Base-by-base conservation (phyloP, 179 eudicot genomes). In the Carnegiea gigantea region DNA sequence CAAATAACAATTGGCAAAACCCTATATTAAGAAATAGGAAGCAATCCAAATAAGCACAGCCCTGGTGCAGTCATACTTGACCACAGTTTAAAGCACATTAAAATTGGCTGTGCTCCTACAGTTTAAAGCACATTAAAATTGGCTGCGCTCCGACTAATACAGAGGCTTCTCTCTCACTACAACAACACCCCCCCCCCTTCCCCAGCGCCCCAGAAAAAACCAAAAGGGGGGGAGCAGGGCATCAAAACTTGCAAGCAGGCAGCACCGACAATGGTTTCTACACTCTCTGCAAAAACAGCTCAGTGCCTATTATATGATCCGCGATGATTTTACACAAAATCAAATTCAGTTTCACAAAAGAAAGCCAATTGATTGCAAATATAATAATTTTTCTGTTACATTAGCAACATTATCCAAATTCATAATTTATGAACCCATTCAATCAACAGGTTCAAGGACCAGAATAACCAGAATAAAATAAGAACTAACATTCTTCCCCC, bases 11-110 rank as follows among this genome's bases (percentile, higher is more conserved):
- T 18, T 48, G 77, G 20, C 59, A n/a, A 46, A 48, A 26, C 36
- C 59, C 53, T 24, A 74, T 44, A 74, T 23, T n/a, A 5, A 73
- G 53, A 73, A 73, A 72, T n/a, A 65, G 70, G 70, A 68, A 67
- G 38, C 71, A 67, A 28, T 26, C 71, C 33, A 28, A 67, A 7
- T 15, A 57, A 49, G 71, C 24, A 28, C 71, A 26, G 26, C 38
- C 17, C 6, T 67, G 71, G 38, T 67, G 71, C 2, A 67, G n/a
- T 67, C 71, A 67, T 12, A 28, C 40, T 24, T 14, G 17, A 26
- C 18, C 38, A 67, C 40, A 67, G 38, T 67, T 65, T 24, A 65
- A 65, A 65, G 36, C 36, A 65, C 70, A 65, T 23, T 24, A 65
- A 65, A 65, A 65, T 6, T 26, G 70, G 36, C 13, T 26, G 70